Evolutionary conservation across 2,329 filamentous ascomycete genomes (phyloP).

Genomic region (Fusarium pseudoanthophilum): DNA sequence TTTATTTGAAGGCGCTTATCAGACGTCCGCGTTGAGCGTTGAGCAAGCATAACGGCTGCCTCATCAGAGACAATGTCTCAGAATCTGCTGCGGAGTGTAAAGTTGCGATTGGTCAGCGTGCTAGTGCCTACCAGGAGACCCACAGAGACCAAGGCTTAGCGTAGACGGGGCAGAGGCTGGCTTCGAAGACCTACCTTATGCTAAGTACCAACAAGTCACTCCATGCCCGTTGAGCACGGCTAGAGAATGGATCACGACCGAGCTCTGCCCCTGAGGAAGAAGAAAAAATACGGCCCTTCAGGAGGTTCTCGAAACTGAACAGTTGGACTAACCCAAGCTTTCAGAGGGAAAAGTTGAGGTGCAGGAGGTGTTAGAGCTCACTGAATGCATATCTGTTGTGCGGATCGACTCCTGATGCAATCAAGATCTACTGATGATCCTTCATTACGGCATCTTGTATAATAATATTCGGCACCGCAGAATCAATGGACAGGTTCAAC

Average conservation of each 20-base stretch:
- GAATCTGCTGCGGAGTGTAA: slow-evolving; percentile 7
- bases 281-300: background rate
- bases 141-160: slow-evolving; percentile 27
- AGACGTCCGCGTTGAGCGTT: slow-evolving; percentile 25
- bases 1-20: slow-evolving; percentile 25
- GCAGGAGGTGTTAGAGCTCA: background rate
- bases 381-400: background rate
- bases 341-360: background rate
- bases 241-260: slow-evolving; percentile 16
- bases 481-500: background rate
- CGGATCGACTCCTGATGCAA: background rate
- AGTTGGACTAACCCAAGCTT: background rate
- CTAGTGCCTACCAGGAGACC: slow-evolving; percentile 7
- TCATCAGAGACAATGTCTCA: slow-evolving; percentile 40
- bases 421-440: background rate
- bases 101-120: slow-evolving; percentile 29
- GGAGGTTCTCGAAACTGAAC: background rate
- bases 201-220: slow-evolving; percentile 15
- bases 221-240: slow-evolving; percentile 8
- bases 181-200: background rate
- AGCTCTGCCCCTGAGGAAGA: slow-evolving; percentile 11
- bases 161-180: slow-evolving; percentile 28
- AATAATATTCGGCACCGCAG: background rate
- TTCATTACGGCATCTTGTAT: slow-evolving; percentile 8
- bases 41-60: slow-evolving; percentile 34